Percentiles rank a stretch among this genome's conserved stretches.
Conservation (phyloP, 2,329 filamentous ascomycete genomes). For the Boeremia exigua region DNA sequence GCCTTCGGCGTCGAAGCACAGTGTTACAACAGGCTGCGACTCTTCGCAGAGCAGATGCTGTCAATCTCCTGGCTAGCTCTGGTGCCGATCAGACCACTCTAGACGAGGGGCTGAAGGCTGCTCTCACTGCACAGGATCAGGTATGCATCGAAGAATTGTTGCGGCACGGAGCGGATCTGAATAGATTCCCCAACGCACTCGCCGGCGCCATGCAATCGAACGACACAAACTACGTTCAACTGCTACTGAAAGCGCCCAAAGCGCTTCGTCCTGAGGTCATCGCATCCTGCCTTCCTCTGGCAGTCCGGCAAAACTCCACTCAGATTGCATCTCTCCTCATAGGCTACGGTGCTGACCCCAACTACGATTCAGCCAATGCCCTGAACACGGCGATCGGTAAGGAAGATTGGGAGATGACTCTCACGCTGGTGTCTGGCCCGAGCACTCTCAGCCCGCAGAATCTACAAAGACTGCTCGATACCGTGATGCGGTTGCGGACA, state of each 20-base stretch:
- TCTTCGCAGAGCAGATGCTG: conserved; percentile 36
- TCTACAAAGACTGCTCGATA: conserved; percentile 38
- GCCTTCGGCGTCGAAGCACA: conserved; percentile 41
- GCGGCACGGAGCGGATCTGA: conserved; percentile 44
- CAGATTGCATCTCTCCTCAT: conserved; percentile 38
- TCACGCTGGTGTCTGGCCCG: conserved; percentile 39
- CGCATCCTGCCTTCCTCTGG: conserved; percentile 41
- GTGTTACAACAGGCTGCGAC: conserved; percentile 45
- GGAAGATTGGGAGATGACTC: conserved; percentile 37
- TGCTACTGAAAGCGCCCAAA: conserved; percentile 43
- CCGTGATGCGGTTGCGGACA: conserved; percentile 37
- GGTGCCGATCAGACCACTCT: conserved; percentile 45
- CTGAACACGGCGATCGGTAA: conserved; percentile 40
- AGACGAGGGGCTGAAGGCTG: conserved; percentile 43
- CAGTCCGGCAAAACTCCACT: conserved; percentile 42
- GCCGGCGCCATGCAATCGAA: conserved; percentile 40
- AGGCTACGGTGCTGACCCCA: conserved; percentile 44
- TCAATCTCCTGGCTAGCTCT: conserved; percentile 41
- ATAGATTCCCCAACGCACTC: conserved; percentile 39
- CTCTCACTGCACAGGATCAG: conserved; percentile 40
- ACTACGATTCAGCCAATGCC: conserved; percentile 43
- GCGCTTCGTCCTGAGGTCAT: conserved; percentile 38
- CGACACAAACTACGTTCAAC: conserved; percentile 37
- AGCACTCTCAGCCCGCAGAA: conserved; percentile 30
- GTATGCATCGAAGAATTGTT: conserved; percentile 42